Percentiles rank a stretch among this genome's conserved stretches.
Evolutionary conservation across 2,329 filamentous ascomycete species (phyloP).

Genomic region (Fonsecaea multimorphosa): DNA sequence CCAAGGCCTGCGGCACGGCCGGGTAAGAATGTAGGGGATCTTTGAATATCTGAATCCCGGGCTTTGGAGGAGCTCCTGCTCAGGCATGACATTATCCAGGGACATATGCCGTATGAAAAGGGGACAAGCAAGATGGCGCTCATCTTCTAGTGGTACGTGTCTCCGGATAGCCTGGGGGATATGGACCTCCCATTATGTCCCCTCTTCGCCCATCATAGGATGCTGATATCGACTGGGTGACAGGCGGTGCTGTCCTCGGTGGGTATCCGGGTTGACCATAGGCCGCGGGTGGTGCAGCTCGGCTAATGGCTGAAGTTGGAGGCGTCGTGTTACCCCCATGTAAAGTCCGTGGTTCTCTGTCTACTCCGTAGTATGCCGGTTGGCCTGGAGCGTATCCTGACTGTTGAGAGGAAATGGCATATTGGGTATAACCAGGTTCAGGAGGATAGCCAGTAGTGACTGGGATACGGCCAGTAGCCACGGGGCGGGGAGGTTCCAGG

Average conservation of each 20-base stretch:
- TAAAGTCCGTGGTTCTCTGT: conserved; percentile 36
- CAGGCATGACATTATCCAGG: conserved; percentile 18
- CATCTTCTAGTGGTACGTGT: conserved; percentile 29
- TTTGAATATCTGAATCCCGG: neutral
- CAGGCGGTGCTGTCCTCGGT: conserved; percentile 30
- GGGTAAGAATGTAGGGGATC: neutral
- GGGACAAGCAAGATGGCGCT: conserved; percentile 15
- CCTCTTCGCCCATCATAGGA: conserved; percentile 28
- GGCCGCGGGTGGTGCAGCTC: conserved; percentile 24
- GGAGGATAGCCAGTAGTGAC: conserved; percentile 32
- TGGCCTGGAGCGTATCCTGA: conserved; percentile 31
- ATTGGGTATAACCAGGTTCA: conserved; percentile 34
- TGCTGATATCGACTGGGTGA: conserved; percentile 28
- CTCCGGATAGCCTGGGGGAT: conserved; percentile 29
- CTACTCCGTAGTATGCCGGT: conserved; percentile 31
- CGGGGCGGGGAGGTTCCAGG: conserved; percentile 24
- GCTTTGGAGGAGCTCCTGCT: conserved; percentile 2
- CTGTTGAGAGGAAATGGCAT: conserved; percentile 34
- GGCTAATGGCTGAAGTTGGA: conserved; percentile 31
- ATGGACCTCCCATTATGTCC: conserved; percentile 31
- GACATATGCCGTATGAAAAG: conserved; percentile 5
- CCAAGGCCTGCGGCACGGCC: conserved; percentile 3
- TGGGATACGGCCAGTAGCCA: conserved; percentile 28
- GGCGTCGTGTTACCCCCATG: conserved; percentile 32
- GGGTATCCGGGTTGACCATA: conserved; percentile 32